Conservation (phyloP, 148 eudicot genomes). For the Cornus kousa region DNA sequence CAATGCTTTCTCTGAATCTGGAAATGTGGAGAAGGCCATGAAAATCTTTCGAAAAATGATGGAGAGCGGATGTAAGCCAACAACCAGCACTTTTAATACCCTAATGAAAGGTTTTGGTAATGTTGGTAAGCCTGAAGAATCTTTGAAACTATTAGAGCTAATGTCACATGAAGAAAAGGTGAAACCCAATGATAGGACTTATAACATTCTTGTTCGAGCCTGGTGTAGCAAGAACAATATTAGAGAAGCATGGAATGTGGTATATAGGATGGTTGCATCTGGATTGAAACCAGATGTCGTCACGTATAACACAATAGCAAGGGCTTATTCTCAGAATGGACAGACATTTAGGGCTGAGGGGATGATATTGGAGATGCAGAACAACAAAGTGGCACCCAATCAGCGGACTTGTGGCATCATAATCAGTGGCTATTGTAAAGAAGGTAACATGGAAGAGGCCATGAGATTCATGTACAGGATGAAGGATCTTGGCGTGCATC, state of each 20-base stretch:
- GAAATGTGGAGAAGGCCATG: slow-evolving; percentile 73
- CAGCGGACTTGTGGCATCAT: slow-evolving; percentile 89
- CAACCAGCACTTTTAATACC: slow-evolving; percentile 81
- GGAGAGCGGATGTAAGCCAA: slow-evolving; percentile 75
- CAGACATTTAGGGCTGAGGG: slow-evolving; percentile 76
- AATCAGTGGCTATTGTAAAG: slow-evolving; percentile 74
- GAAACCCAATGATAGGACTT: slow-evolving; percentile 84
- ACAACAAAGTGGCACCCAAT: slow-evolving; percentile 58
- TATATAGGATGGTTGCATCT: slow-evolving; percentile 65
- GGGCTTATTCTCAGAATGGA: slow-evolving; percentile 66
- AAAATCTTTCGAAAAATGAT: slow-evolving; percentile 68
- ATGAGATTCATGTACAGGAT: slow-evolving; percentile 73
- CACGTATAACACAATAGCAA: slow-evolving; percentile 74
- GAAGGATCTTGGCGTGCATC: slow-evolving; percentile 69
- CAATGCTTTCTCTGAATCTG: slow-evolving; percentile 80
- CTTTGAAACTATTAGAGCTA: slow-evolving; percentile 56
- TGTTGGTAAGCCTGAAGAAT: slow-evolving; percentile 84
- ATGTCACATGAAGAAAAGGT: slow-evolving; percentile 61
- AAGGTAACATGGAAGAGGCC: slow-evolving; percentile 81
- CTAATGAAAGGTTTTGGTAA: slow-evolving; percentile 84
- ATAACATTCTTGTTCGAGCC: slow-evolving; percentile 70
- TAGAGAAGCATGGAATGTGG: slow-evolving; percentile 75
- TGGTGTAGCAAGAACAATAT: slow-evolving; percentile 73
- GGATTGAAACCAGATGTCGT: slow-evolving; percentile 87
- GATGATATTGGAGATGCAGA: slow-evolving; percentile 71